These are phyloP conservation scores for Salix viminalis DNA, from an alignment of 345 rosid species.

Conservation along the genomic window DNA sequence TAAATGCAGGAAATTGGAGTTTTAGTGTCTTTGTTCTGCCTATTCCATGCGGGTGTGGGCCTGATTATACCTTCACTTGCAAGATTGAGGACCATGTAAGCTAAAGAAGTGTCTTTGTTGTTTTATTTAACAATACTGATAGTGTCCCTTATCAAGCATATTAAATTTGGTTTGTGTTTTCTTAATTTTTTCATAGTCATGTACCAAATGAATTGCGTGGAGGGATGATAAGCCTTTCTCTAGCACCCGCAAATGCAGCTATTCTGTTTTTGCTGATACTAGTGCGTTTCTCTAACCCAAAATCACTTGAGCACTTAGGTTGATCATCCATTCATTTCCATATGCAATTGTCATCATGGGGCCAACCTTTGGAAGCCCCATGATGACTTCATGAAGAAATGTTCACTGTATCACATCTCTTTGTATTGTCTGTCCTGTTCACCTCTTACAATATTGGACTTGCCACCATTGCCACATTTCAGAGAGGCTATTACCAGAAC, in stretches of 20 bases:
- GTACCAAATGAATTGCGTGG: slow-evolving; percentile 91
- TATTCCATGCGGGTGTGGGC: slow-evolving; percentile 70
- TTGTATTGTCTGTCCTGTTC: background rate
- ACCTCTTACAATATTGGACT: background rate
- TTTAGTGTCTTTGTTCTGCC: slow-evolving; percentile 64
- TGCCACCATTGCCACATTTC: slow-evolving; percentile 25
- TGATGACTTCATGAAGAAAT: no score
- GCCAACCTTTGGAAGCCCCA: no score
- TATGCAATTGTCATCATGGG: no score
- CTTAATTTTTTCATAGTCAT: slow-evolving; percentile 45
- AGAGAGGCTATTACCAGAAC: slow-evolving; percentile 67
- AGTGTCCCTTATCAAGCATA: slow-evolving; percentile 3
- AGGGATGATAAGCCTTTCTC: slow-evolving; percentile 88
- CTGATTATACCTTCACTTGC: slow-evolving; percentile 78
- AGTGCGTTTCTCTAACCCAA: slow-evolving; percentile 31
- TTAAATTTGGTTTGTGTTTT: slow-evolving; percentile 15
- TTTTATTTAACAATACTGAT: background rate
- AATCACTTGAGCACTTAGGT: no score
- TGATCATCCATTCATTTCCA: no score
- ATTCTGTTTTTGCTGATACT: slow-evolving; percentile 54
- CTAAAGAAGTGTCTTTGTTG: background rate
- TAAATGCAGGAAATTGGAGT: slow-evolving; percentile 73
- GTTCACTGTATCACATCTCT: no score
- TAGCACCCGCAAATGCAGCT: slow-evolving; percentile 77
- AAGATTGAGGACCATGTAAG: slow-evolving; percentile 82